These are phyloP conservation scores for Naumovozyma castellii DNA, from an alignment of 805 yeast genomes.

Conservation along the genomic window DNA sequence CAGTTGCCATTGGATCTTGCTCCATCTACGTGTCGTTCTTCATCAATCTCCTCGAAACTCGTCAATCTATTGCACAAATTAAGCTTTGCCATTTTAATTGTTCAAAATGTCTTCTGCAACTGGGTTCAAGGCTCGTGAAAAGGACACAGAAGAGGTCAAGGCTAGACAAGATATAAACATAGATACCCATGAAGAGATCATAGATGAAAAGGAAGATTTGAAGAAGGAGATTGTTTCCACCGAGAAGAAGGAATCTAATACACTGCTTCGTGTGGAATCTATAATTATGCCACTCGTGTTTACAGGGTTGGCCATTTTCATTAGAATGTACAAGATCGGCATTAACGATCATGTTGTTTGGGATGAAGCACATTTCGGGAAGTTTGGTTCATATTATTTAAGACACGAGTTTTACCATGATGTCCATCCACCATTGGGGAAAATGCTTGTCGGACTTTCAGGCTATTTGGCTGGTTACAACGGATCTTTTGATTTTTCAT, in stretches of 20 bases:
- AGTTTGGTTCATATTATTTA: constrained; percentile 72
- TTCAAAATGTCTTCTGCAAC: constrained; percentile 3
- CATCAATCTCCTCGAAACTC: no score
- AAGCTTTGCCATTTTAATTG: background rate
- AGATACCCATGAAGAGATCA: background rate
- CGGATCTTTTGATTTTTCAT: constrained; percentile 64
- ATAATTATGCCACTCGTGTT: constrained; percentile 36
- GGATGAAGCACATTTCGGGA: constrained; percentile 90
- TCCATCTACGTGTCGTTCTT: no score
- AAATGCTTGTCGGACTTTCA: constrained; percentile 67
- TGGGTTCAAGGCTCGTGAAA: constrained; percentile 1
- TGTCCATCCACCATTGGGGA: constrained; percentile 83
- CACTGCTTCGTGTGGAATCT: constrained; percentile 23
- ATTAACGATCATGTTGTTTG: constrained; percentile 56
- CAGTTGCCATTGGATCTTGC: no score
- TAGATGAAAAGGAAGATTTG: constrained; percentile 1
- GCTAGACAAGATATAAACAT: background rate
- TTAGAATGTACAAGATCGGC: constrained; percentile 53
- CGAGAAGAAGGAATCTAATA: constrained; percentile 3
- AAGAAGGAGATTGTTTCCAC: background rate
- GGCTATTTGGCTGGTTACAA: constrained; percentile 79
- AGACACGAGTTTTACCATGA: constrained; percentile 76
- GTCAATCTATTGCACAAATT: background rate
- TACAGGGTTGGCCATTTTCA: constrained; percentile 39
- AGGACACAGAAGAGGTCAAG: background rate